Percentiles rank a stretch among this genome's conserved stretches.
Evolutionary conservation across 1,139 yeast species (phyloP).

Genomic region (Protomyces macrosporus): DNA sequence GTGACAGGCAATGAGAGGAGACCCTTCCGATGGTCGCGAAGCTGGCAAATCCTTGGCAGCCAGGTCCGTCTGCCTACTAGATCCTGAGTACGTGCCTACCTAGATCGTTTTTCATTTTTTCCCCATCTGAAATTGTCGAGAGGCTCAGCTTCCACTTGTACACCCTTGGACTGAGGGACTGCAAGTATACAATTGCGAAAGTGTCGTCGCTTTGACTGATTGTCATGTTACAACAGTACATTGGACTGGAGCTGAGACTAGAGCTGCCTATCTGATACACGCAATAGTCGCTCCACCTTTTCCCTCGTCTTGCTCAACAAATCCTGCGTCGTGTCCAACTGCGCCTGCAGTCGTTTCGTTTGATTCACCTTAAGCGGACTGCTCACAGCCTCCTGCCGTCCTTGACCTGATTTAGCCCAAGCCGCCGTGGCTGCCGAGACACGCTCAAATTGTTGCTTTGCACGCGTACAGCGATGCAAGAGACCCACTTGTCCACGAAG

Average conservation of each 20-base stretch:
- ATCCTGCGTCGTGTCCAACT: constrained; percentile 7
- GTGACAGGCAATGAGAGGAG: too few relatives aligned
- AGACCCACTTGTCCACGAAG: constrained; percentile 19
- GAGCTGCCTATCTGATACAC: background rate
- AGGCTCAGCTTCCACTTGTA: too few relatives aligned
- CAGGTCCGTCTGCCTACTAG: too few relatives aligned
- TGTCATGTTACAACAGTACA: too few relatives aligned
- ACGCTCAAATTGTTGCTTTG: background rate
- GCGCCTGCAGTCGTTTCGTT: background rate
- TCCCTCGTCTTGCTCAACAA: background rate
- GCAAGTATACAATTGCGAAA: too few relatives aligned
- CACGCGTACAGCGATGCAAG: background rate
- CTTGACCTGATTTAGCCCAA: background rate
- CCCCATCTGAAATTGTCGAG: too few relatives aligned
- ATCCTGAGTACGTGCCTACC: too few relatives aligned
- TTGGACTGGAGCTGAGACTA: constrained; percentile 42
- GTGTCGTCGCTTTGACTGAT: too few relatives aligned
- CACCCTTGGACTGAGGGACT: too few relatives aligned
- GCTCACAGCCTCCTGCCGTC: background rate
- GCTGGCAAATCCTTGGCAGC: too few relatives aligned
- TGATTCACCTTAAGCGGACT: constrained; percentile 14
- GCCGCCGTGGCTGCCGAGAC: background rate
- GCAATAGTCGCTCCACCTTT: background rate
- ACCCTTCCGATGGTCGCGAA: too few relatives aligned
- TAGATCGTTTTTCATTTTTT: too few relatives aligned